Conservation (phyloP, 768 basidiomycete genomes). For the Chiua virens region DNA sequence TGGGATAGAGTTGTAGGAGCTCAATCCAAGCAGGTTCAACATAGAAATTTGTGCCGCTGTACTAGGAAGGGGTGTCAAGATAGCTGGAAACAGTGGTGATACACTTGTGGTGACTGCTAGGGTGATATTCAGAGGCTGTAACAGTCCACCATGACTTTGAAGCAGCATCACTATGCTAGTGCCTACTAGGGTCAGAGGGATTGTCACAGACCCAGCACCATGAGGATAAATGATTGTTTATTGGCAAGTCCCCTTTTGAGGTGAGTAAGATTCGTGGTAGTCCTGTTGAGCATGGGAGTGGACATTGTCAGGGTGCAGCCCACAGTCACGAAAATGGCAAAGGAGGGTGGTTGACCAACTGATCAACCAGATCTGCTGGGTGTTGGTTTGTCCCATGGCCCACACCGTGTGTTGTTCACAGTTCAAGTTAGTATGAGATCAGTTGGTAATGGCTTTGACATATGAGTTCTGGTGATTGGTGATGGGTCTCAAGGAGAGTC, state of each 20-base stretch:
- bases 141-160: no score
- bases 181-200: no score
- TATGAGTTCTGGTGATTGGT: neutral
- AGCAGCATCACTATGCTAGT: no score
- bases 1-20: neutral
- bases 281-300: neutral
- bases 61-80: no score
- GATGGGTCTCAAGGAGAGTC: slow-evolving; percentile 1
- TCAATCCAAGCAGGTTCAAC: neutral
- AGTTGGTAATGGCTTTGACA: neutral
- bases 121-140: no score
- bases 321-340: slow-evolving; percentile 5
- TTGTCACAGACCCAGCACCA: neutral
- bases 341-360: slow-evolving; percentile 5
- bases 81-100: no score
- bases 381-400: slow-evolving; percentile 5
- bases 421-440: neutral
- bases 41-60: no score
- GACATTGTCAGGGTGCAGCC: neutral
- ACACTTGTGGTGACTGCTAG: no score
- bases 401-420: slow-evolving; percentile 1
- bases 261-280: neutral
- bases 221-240: no score
- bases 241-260: no score
- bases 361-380: slow-evolving; percentile 4